phyloP scores from a whole-genome alignment of 2,329 filamentous ascomycete genomes.

The Chrysosporium keratinophilum region DNA sequence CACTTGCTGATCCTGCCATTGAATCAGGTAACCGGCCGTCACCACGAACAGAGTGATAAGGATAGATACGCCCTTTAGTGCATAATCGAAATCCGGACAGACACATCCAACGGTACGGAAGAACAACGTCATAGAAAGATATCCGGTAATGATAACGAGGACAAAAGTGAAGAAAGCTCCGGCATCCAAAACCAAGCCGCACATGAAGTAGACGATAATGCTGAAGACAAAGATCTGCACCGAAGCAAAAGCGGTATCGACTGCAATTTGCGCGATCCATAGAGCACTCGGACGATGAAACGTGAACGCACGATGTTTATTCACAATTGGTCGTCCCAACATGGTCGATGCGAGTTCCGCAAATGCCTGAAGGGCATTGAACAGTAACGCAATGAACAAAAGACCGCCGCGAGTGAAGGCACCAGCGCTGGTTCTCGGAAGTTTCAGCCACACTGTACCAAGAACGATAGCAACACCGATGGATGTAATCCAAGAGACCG shows the following conservation, averaged over 20 bases:
- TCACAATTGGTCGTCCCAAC: constrained; percentile 79
- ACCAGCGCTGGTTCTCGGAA: constrained; percentile 52
- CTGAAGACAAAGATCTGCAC: constrained; percentile 68
- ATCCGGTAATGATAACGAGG: constrained; percentile 63
- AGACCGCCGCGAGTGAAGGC: constrained; percentile 72
- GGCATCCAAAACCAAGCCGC: constrained; percentile 62
- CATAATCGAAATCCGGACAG: constrained; percentile 73
- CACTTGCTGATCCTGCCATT: constrained; percentile 42
- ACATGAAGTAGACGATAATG: constrained; percentile 74
- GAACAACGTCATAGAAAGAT: constrained; percentile 77
- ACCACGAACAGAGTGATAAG: constrained; percentile 57
- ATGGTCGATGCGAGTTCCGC: constrained; percentile 76
- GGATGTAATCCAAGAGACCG: constrained; percentile 58
- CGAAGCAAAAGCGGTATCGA: constrained; percentile 75
- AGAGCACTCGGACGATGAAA: constrained; percentile 80
- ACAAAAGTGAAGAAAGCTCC: constrained; percentile 79
- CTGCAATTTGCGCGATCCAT: constrained; percentile 66
- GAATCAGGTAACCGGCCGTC: constrained; percentile 38
- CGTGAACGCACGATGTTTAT: constrained; percentile 78
- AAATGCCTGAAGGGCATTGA: constrained; percentile 73
- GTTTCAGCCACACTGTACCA: constrained; percentile 69
- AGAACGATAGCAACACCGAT: constrained; percentile 67
- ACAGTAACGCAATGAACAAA: constrained; percentile 75
- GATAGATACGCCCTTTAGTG: constrained; percentile 69
- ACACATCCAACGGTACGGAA: constrained; percentile 69